Evolutionary conservation across 208 protist species (phyloP), one percentile per base, ranked within the genome.

Genomic region (Phytomonas sp.): DNA sequence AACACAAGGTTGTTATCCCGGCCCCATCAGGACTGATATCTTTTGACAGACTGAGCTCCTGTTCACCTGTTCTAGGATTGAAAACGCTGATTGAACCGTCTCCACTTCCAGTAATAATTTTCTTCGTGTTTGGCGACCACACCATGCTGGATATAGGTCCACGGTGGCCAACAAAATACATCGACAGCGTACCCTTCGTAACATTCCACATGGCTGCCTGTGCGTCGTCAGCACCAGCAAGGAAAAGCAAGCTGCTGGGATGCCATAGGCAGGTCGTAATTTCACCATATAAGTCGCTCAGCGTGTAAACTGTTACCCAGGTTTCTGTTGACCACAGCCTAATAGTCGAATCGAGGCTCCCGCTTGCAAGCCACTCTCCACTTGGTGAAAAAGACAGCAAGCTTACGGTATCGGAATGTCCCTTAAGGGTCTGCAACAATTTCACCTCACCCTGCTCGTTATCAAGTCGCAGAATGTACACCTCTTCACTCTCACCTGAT

Each of bases 201-300:
- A 89, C 81, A 66, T 95, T 97, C 95, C 96, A 99, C 95, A 99
- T 97, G 51, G 89, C 97, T 15, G 84, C 79, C 71, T 97, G 96
- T 59, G 85, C 85, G 70, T 98, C 96, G 46, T 90, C 82, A 28
- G 85, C 88, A 29, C 96, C 94, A 31, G 86, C 94, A 32, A 97
- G 77, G 17, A 99, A 67, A 8, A 98, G 66, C 51, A 91, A 84
- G 59, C 96, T 97, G 40, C 90, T 92, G 13, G 92, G 92, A 76
- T 99, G 97, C 96, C 97, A 99, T 53, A 97, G 80, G 5, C 94
- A 78, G 5, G 79, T 81, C 77, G 88, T 75, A 37, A 97, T 79
- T 70, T 94, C 89, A 43, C 88, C 88, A 56, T 84, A 91, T 9
- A 95, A 79, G 65, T 96, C 95, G 7, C 91, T 85, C 0, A 98